Conservation (phyloP, 2,329 filamentous ascomycete genomes). For the Venturia oleaginea region DNA sequence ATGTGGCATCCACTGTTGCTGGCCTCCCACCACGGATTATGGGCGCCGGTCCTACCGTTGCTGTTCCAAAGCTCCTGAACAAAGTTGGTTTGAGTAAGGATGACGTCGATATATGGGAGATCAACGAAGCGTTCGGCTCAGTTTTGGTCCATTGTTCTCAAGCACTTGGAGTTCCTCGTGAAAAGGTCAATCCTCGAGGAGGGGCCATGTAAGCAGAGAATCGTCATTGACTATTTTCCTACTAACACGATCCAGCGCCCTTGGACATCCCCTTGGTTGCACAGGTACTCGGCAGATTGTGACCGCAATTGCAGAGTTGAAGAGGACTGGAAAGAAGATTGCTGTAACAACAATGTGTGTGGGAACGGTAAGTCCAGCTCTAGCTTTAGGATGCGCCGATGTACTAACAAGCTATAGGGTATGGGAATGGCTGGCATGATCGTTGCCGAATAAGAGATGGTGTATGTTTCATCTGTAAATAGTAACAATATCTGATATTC, state of each 20-base stretch:
- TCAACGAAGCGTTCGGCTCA: conserved; percentile 96
- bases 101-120: conserved; percentile 95
- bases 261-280: conserved; percentile 89
- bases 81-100: conserved; percentile 70
- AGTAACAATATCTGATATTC: background rate
- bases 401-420: conserved; percentile 8
- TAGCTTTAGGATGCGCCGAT: too few species aligned
- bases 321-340: conserved; percentile 72
- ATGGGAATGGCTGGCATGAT: conserved; percentile 15
- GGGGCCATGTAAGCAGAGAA: conserved; percentile 56
- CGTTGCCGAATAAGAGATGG: conserved; percentile 10
- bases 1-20: conserved; percentile 72
- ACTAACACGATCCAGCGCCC: conserved; percentile 43
- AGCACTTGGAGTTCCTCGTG: conserved; percentile 68
- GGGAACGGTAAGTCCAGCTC: conserved; percentile 51
- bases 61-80: conserved; percentile 84
- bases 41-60: conserved; percentile 91
- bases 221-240: background rate
- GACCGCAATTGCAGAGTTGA: conserved; percentile 83
- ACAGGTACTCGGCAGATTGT: conserved; percentile 90
- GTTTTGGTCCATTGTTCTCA: conserved; percentile 39
- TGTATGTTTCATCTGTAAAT: background rate
- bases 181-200: conserved; percentile 96
- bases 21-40: conserved; percentile 90
- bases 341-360: conserved; percentile 95